Base-by-base conservation (phyloP, 257 asterid genomes). In the Capsicum baccatum region DNA sequence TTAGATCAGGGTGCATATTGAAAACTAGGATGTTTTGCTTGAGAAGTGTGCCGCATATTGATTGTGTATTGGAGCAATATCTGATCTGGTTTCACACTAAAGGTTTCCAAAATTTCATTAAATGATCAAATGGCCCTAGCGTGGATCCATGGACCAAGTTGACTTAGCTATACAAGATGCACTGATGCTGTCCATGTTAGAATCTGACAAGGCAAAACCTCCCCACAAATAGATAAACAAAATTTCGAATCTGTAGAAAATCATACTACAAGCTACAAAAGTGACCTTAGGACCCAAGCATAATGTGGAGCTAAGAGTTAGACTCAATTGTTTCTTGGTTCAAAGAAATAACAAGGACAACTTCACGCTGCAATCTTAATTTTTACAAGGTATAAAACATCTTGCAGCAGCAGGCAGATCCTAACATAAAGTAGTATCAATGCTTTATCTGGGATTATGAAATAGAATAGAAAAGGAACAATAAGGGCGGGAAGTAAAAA, bases 391-490 rank as follows among this genome's bases (percentile, higher is more conserved):
- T 33, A 33, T 42, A 66, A 56, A 66, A 66, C n/a, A 33, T 33
- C 71, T 33, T 66, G 71, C 71, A 66, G n/a, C 39, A 56, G 69
- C 10, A 33, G 71, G 69, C 10, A 33, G 71, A 66, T 66, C 71
- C 3, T 66, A 66, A 66, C 71, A 64, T 21, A 66, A 66, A 44
- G 47, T 66, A 26, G 16, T 33, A 12, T 13, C 3, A 26, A 13
- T 35, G n/a, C 66, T n/a, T 17, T 59, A 59, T n/a, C 26, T 59
- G 66, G n/a, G 33, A 59, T 59, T 59, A 59, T 16, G 26, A 66
- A 11, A 35, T 26, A 66, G 33, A 66, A 33, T 56, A 64, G 17
- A 26, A 33, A 26, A 26, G 47, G 42, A 66, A 66, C 3, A 63
- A 33, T 10, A 12, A 26, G 47, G 69, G 47, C 6, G 2, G 42